phyloP scores from a whole-genome alignment of 768 basidiomycete species.

The Cystobasidium tubakii region DNA sequence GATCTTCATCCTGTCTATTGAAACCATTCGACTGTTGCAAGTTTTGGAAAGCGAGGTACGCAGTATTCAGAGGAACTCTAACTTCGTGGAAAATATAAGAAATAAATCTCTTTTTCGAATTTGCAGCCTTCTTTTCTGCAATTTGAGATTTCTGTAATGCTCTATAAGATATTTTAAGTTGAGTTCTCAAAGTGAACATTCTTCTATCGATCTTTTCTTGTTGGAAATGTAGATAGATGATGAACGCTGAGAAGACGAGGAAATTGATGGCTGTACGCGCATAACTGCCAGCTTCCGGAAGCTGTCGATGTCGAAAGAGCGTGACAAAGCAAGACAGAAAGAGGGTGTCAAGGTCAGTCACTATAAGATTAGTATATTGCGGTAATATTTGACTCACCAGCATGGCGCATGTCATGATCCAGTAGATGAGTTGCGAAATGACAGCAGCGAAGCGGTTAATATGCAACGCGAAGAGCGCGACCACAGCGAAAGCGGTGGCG shows the following conservation, averaged over 20 bases:
- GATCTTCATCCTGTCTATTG: conserved; percentile 56
- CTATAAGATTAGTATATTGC: too few species aligned
- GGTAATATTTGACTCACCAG: not conserved
- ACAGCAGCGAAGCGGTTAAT: conserved; percentile 13
- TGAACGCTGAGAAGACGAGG: conserved; percentile 69
- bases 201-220: conserved; percentile 53
- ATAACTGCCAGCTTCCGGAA: not conserved
- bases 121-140: conserved; percentile 57
- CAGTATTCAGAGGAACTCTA: conserved; percentile 56
- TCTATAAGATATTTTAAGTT: conserved; percentile 67
- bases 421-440: not conserved
- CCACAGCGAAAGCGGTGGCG: conserved; percentile 1
- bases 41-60: conserved; percentile 75
- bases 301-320: not conserved
- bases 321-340: not conserved
- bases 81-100: conserved; percentile 55
- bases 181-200: conserved; percentile 54
- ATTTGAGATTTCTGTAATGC: conserved; percentile 68
- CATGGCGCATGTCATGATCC: conserved; percentile 1
- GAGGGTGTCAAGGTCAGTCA: not conserved
- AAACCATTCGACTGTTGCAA: conserved; percentile 74
- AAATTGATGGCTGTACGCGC: conserved; percentile 56
- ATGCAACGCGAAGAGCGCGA: conserved; percentile 29
- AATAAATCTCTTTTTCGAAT: conserved; percentile 73
- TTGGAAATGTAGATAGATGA: conserved; percentile 62